Evolutionary conservation across 2,329 filamentous ascomycete genomes (phyloP).

Genomic region (Thelonectria rubi): DNA sequence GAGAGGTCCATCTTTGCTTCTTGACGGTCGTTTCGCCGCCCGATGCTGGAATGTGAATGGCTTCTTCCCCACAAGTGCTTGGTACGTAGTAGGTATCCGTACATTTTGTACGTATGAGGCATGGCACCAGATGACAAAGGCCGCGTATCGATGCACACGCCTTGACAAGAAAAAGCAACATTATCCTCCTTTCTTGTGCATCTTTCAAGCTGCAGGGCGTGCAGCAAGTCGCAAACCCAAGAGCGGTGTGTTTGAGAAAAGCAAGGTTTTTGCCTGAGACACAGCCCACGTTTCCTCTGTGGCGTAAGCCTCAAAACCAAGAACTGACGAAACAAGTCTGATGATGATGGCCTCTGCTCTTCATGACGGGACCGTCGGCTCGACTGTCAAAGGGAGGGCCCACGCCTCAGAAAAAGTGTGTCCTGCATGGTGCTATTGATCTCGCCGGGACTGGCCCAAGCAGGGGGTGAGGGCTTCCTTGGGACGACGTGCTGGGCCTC

Average conservation of each 20-base stretch:
- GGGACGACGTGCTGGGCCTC: conserved; percentile 1
- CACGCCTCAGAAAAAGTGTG: conserved; percentile 27
- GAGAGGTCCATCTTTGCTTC: too few species aligned
- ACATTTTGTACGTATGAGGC: too few species aligned
- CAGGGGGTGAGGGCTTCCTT: conserved; percentile 2
- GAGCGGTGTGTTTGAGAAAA: conserved; percentile 27
- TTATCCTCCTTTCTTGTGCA: background rate
- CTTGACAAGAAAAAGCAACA: background rate
- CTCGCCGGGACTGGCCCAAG: background rate
- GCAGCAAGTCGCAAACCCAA: conserved; percentile 12
- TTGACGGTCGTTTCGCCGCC: too few species aligned
- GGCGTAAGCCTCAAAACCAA: conserved; percentile 6
- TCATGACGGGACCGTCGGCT: background rate
- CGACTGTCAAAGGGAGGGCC: conserved; percentile 19
- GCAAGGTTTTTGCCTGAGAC: conserved; percentile 15
- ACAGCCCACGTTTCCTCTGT: conserved; percentile 15
- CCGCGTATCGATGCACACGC: too few species aligned
- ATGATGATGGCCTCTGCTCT: background rate
- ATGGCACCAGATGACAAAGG: too few species aligned
- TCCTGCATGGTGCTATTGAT: conserved; percentile 31
- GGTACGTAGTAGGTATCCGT: too few species aligned
- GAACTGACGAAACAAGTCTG: conserved; percentile 15
- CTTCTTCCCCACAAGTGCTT: too few species aligned
- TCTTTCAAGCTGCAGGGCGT: conserved; percentile 8
- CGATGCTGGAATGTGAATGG: too few species aligned